A percentile compares a stretch with the other conserved stretches of the same genome.
Evolutionary conservation across 2,329 filamentous ascomycete genomes (phyloP).

Genomic region (Colletotrichum lupini): DNA sequence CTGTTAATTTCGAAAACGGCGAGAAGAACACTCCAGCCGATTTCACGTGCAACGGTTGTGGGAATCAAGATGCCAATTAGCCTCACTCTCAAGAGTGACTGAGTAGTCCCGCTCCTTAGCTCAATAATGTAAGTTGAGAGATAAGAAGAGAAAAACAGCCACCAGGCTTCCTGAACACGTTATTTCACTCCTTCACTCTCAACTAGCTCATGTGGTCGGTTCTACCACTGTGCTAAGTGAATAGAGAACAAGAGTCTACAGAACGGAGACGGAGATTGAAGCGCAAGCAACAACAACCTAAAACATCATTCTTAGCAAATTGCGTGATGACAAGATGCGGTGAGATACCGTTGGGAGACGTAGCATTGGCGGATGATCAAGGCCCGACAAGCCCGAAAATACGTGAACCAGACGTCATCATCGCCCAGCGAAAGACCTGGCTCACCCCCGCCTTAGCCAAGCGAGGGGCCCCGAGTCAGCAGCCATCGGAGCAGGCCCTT

Average conservation of each 20-base stretch:
- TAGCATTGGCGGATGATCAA: neutral
- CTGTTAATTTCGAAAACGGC: no score
- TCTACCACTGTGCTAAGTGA: no score
- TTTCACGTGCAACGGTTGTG: no score
- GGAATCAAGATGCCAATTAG: no score
- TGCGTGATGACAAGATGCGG: constrained; percentile 14
- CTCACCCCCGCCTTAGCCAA: neutral
- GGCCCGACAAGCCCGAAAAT: constrained; percentile 12
- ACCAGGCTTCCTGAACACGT: no score
- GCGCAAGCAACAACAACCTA: constrained; percentile 7
- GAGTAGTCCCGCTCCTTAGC: no score
- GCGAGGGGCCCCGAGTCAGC: constrained; percentile 21
- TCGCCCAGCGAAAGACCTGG: neutral
- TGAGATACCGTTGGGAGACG: neutral
- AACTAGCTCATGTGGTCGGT: no score
- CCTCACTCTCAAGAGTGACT: no score
- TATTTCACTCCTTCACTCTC: no score
- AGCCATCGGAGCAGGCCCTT: neutral
- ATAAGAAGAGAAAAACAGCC: no score
- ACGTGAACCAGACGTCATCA: constrained; percentile 2
- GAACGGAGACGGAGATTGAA: neutral
- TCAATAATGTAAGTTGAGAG: no score
- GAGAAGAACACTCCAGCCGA: no score
- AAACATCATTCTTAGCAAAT: constrained; percentile 1
- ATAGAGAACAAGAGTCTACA: neutral